Conservation (phyloP, 2,329 filamentous ascomycete genomes). For the Trichoderma koningii region DNA sequence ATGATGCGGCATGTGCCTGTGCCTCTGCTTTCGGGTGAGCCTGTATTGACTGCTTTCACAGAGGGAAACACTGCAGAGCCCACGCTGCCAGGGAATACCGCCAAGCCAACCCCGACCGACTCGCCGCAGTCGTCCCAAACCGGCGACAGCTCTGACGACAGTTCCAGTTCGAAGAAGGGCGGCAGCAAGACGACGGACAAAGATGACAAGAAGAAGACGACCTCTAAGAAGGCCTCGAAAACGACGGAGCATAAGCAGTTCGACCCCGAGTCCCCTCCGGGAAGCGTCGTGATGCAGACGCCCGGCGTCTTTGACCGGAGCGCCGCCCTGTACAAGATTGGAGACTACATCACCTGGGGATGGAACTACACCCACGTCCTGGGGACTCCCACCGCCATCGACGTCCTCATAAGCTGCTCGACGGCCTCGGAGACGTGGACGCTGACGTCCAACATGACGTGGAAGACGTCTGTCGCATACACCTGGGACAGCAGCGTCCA, state of each 20-base stretch:
- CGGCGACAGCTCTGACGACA: neutral
- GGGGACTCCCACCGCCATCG: conserved; percentile 60
- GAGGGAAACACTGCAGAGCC: conserved; percentile 36
- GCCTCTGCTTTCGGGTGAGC: conserved; percentile 25
- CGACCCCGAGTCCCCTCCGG: conserved; percentile 50
- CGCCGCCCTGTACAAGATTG: conserved; percentile 60
- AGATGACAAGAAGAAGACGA: conserved; percentile 20
- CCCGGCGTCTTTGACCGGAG: conserved; percentile 50
- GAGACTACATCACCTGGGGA: conserved; percentile 59
- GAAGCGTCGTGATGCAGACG: conserved; percentile 55
- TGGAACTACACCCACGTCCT: conserved; percentile 68
- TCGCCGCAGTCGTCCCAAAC: neutral
- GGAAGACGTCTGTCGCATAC: conserved; percentile 51
- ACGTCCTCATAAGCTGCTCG: conserved; percentile 61
- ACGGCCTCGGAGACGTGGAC: conserved; percentile 58
- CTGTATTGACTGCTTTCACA: conserved; percentile 22
- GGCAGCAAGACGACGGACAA: conserved; percentile 30
- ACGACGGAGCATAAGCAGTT: conserved; percentile 42
- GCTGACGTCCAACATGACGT: conserved; percentile 65
- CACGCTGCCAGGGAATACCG: conserved; percentile 36
- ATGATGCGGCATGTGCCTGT: neutral
- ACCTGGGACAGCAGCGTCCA: conserved; percentile 61
- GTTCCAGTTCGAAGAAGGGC: conserved; percentile 11
- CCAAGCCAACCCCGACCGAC: neutral
- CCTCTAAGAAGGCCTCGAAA: conserved; percentile 31